Evolutionary conservation across 352 stramenopile genomes (phyloP).

Genomic region (Pilasporangium apinafurcum): DNA sequence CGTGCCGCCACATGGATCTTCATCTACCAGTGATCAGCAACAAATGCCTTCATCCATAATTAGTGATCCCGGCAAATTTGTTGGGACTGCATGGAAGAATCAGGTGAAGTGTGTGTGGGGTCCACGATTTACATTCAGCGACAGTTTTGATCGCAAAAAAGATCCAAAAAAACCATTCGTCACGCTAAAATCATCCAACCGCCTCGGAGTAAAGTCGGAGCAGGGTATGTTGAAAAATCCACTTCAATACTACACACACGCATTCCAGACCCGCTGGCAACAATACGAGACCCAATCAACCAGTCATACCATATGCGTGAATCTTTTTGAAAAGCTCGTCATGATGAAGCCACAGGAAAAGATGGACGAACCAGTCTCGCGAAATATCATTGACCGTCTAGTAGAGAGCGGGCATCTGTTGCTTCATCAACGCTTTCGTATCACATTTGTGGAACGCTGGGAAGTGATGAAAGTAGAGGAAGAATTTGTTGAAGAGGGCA

Average conservation of each 20-base stretch:
- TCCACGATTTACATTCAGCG: constrained; percentile 41
- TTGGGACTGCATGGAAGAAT: constrained; percentile 58
- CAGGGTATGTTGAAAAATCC: constrained; percentile 20
- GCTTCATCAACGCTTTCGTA: constrained; percentile 65
- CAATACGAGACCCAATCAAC: constrained; percentile 47
- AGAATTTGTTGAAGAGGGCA: constrained; percentile 27
- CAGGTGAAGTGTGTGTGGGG: constrained; percentile 51
- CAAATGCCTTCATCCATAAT: too few relatives aligned
- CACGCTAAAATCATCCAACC: too few relatives aligned
- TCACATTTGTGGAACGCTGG: constrained; percentile 75
- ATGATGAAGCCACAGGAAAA: constrained; percentile 26
- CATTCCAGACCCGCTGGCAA: constrained; percentile 41
- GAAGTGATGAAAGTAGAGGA: constrained; percentile 53
- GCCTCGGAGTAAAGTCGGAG: too few relatives aligned
- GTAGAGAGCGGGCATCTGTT: constrained; percentile 52
- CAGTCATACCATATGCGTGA: constrained; percentile 39
- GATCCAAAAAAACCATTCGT: too few relatives aligned
- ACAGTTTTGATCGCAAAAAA: constrained; percentile 10
- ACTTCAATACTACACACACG: constrained; percentile 36
- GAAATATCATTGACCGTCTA: constrained; percentile 44
- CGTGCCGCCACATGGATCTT: too few relatives aligned
- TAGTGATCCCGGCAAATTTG: too few relatives aligned
- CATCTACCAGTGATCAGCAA: too few relatives aligned
- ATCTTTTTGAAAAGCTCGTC: constrained; percentile 42
- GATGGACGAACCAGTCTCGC: constrained; percentile 47